phyloP scores from a whole-genome alignment of 768 basidiomycete genomes.

The Lanmaoa rubissima region DNA sequence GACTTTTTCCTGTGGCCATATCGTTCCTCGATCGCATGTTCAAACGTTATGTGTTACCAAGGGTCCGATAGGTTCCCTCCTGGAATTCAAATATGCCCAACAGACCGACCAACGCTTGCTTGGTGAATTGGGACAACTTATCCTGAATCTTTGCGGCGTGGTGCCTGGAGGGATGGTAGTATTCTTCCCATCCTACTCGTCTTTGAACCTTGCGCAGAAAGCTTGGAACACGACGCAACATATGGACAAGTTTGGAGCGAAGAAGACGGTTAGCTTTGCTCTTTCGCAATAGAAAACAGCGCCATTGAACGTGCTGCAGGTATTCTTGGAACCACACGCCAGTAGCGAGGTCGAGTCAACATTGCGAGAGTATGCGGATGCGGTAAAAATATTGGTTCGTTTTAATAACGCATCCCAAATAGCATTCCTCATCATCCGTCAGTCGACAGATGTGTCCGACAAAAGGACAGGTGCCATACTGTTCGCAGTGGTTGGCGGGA shows the following conservation, averaged over 20 bases:
- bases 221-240: constrained; percentile 65
- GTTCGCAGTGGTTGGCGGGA: constrained; percentile 94
- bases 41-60: constrained; percentile 69
- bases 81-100: constrained; percentile 81
- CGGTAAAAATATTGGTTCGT: constrained; percentile 35
- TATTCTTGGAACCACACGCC: constrained; percentile 88
- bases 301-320: constrained; percentile 39
- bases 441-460: constrained; percentile 24
- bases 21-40: constrained; percentile 80
- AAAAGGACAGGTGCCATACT: constrained; percentile 68
- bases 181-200: constrained; percentile 91
- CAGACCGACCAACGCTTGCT: constrained; percentile 67
- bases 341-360: constrained; percentile 68
- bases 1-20: constrained; percentile 89
- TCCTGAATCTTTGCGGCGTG: constrained; percentile 76
- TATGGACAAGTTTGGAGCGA: constrained; percentile 57
- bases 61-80: constrained; percentile 68
- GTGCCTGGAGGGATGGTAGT: constrained; percentile 89
- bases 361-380: constrained; percentile 67
- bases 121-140: constrained; percentile 76
- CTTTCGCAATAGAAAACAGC: background rate
- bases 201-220: constrained; percentile 63
- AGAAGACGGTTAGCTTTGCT: constrained; percentile 63
- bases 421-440: constrained; percentile 4
- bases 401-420: background rate